phyloP scores from a whole-genome alignment of 1,284 basidiomycete genomes.

The Trametes hirsuta region DNA sequence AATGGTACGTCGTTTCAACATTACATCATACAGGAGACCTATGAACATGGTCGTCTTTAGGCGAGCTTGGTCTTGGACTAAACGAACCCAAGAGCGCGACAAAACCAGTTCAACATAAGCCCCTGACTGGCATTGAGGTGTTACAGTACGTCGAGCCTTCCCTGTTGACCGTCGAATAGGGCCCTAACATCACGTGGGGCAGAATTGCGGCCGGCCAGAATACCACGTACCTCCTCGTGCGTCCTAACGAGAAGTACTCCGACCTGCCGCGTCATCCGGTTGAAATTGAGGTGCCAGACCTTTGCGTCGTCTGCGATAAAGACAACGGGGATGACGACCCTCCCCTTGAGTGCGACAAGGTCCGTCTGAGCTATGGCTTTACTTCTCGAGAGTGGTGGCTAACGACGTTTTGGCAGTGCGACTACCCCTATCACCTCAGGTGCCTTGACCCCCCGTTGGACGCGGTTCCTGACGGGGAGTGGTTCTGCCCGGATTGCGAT shows the following conservation, averaged over 20 bases:
- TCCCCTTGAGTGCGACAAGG: constrained; percentile 87
- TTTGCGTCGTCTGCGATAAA: constrained; percentile 74
- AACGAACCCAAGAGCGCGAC: constrained; percentile 87
- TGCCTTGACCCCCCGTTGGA: constrained; percentile 82
- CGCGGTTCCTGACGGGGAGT: constrained; percentile 86
- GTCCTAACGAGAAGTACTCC: constrained; percentile 67
- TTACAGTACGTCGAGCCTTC: constrained; percentile 59
- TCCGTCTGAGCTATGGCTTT: constrained; percentile 33
- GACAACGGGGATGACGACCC: constrained; percentile 70
- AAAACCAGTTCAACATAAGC: constrained; percentile 77
- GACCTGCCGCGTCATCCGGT: constrained; percentile 77
- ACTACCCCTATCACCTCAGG: constrained; percentile 83
- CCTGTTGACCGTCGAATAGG: not conserved
- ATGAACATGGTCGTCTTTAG: constrained; percentile 31
- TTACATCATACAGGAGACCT: not conserved
- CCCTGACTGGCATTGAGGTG: constrained; percentile 75
- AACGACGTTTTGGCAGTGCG: constrained; percentile 59
- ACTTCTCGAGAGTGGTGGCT: not conserved
- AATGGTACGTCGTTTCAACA: constrained; percentile 51
- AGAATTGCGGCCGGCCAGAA: constrained; percentile 87
- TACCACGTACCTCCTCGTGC: constrained; percentile 81
- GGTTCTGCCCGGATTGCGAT: constrained; percentile 84
- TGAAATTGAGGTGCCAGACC: constrained; percentile 68
- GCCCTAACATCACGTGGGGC: not conserved
- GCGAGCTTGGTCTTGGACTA: constrained; percentile 82